phyloP scores from a whole-genome alignment of 306 rosid species.

The Datisca glomerata region DNA sequence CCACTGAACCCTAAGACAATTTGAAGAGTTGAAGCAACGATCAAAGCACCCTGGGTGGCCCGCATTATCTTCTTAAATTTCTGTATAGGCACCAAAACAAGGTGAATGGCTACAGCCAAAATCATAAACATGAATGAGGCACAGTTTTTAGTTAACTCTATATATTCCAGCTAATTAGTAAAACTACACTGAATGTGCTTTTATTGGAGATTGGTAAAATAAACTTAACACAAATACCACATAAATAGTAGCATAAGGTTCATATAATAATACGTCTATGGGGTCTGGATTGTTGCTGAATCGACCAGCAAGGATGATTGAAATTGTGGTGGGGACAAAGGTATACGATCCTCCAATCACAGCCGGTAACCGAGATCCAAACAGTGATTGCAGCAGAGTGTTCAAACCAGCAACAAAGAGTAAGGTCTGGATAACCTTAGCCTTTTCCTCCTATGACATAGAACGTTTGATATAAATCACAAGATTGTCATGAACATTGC shows the following conservation, averaged over 20 bases:
- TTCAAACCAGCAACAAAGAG: conserved; percentile 97
- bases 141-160: too few species aligned
- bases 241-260: too few species aligned
- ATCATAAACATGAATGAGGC: too few species aligned
- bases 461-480: not conserved
- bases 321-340: conserved; percentile 88
- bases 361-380: conserved; percentile 89
- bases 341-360: conserved; percentile 95
- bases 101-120: conserved; percentile 19
- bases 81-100: conserved; percentile 33
- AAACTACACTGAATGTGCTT: too few species aligned
- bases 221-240: too few species aligned
- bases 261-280: conserved; percentile 42
- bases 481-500: conserved; percentile 4
- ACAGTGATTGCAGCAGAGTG: conserved; percentile 72
- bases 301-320: conserved; percentile 86
- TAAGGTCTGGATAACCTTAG: conserved; percentile 82
- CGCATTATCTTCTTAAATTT: conserved; percentile 88
- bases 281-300: conserved; percentile 58
- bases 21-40: conserved; percentile 96
- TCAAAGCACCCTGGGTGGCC: conserved; percentile 90
- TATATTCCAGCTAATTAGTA: conserved; percentile 8
- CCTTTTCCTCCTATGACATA: conserved; percentile 74
- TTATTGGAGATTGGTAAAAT: too few species aligned
- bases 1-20: conserved; percentile 98